Base-by-base conservation (phyloP, 164 flowering plant species). In the Saururus chinensis region DNA sequence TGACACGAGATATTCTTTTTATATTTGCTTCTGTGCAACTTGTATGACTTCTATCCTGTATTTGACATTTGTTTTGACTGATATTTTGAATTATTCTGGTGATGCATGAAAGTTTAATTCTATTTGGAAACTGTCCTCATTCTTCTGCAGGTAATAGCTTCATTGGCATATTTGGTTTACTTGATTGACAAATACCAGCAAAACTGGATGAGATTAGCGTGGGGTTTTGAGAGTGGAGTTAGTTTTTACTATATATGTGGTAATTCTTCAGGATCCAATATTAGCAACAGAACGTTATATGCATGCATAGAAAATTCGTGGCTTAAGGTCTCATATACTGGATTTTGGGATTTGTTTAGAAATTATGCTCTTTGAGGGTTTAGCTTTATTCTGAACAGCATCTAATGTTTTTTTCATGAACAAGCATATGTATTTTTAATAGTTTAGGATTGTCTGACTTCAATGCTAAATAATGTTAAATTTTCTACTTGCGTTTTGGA, bases 211-310 rank as follows among this genome's bases (percentile, higher is more conserved):
- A 89, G 92, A 56, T 79, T 71, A 59, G 70, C 82, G 12, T 93
- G 97, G 95, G 87, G 85, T 66, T 90, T 93, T 66, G 85, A 81
- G 40, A 80, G 81, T 57, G 82, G 62, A 71, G 30, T 79, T 59
- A 87, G 88, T 74, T 93, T 93, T 80, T 93, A 85, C 75, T 90
- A 93, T 76, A 81, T 93, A 64, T 87, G 88, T 71, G 97, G 99
- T 93, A 83, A 79, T 26, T 68, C 60, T 69, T 17, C 17, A 12
- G 49, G 17, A 45, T 45, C 49, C 11, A 0, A 45, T 17, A 45
- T 45, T 45, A 12, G 17, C 17, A 9, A 0, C 12, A 8, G 45
- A 41, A 41, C 12, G 45, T 41, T 41, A 8, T 13, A 41, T 41
- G 49, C 1, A 13, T 45, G 16, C 49, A 12, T 17, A 45, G 17